A percentile compares a stretch with the other conserved stretches of the same genome.
These are phyloP conservation scores for Hypocreales sp. DNA, from an alignment of 2,329 filamentous ascomycete genomes.

Conservation along the genomic window DNA sequence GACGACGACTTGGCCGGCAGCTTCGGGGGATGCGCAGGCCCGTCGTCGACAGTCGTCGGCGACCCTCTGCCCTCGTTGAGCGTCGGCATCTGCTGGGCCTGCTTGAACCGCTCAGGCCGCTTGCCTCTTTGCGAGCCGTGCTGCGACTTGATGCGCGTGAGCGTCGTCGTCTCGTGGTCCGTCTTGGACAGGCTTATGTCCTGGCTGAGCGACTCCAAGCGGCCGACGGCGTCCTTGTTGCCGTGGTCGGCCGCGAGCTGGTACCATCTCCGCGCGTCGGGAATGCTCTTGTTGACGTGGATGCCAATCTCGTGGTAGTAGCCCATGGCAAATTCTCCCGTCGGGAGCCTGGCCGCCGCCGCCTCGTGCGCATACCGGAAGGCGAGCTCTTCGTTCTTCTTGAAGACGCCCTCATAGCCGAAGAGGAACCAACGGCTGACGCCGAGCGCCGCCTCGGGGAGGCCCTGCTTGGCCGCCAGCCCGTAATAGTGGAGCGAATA, in stretches of 20 bases:
- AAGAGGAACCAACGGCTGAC: constrained; percentile 99
- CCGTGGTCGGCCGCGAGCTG: constrained; percentile 76
- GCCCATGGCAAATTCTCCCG: constrained; percentile 89
- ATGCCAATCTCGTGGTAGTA: constrained; percentile 98
- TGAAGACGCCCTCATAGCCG: constrained; percentile 79
- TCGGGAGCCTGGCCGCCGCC: constrained; percentile 65
- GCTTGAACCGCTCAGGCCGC: constrained; percentile 43
- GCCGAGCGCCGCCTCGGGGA: constrained; percentile 85
- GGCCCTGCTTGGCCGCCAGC: constrained; percentile 78
- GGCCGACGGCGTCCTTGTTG: constrained; percentile 71
- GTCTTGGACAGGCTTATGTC: constrained; percentile 74
- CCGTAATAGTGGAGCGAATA: constrained; percentile 93
- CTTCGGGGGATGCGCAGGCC: constrained; percentile 5
- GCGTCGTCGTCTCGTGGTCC: constrained; percentile 84
- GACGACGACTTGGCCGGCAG: constrained; percentile 4
- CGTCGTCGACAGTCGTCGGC: constrained; percentile 12
- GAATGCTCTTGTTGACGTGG: constrained; percentile 67
- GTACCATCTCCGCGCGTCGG: constrained; percentile 81
- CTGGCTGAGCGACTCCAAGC: constrained; percentile 71
- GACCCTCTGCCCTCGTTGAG: constrained; percentile 26
- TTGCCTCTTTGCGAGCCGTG: constrained; percentile 53
- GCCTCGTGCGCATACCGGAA: constrained; percentile 84
- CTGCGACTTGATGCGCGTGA: constrained; percentile 73
- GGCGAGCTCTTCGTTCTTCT: constrained; percentile 89
- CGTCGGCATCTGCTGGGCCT: constrained; percentile 31